Evolutionary conservation across 2,329 filamentous ascomycete species (phyloP).

Genomic region (Fusarium burgessii): DNA sequence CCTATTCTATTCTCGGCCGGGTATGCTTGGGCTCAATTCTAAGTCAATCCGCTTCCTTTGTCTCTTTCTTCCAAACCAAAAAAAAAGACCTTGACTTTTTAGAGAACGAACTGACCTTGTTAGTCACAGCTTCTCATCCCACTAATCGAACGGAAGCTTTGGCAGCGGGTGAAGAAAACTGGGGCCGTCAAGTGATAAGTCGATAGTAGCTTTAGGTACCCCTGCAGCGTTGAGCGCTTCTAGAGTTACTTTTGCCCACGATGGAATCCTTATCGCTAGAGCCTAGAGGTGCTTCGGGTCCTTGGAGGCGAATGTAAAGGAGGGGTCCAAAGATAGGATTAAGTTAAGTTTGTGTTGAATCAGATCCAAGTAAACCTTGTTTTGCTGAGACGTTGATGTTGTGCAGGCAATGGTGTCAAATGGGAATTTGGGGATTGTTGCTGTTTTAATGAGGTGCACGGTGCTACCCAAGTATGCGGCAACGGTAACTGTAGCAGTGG

Average conservation of each 20-base stretch:
- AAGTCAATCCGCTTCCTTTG: neutral
- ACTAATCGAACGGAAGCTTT: constrained; percentile 21
- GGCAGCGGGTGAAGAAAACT: constrained; percentile 19
- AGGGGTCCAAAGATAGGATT: constrained; percentile 7
- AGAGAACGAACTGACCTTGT: constrained; percentile 19
- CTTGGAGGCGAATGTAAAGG: neutral
- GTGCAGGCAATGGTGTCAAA: neutral
- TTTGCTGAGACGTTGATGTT: constrained; percentile 3
- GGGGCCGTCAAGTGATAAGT: constrained; percentile 26
- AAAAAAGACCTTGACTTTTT: neutral
- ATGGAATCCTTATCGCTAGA: constrained; percentile 12
- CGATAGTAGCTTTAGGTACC: constrained; percentile 30
- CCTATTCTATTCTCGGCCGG: neutral
- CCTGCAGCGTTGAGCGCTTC: constrained; percentile 29
- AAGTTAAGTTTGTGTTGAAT: constrained; percentile 23
- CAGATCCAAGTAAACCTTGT: constrained; percentile 16
- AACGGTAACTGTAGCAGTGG: constrained; percentile 2
- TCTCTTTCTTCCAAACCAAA: neutral
- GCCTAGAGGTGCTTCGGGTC: too few species aligned
- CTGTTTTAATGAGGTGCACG: neutral
- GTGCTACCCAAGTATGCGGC: constrained; percentile 2
- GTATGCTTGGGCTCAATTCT: neutral
- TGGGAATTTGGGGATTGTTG: neutral
- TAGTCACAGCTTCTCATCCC: constrained; percentile 10
- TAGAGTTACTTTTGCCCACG: constrained; percentile 4